Percentiles rank a stretch among this genome's conserved stretches.
These are phyloP conservation scores for Aurinia saxatilis DNA, from an alignment of 345 rosid genomes.

Conservation along the genomic window DNA sequence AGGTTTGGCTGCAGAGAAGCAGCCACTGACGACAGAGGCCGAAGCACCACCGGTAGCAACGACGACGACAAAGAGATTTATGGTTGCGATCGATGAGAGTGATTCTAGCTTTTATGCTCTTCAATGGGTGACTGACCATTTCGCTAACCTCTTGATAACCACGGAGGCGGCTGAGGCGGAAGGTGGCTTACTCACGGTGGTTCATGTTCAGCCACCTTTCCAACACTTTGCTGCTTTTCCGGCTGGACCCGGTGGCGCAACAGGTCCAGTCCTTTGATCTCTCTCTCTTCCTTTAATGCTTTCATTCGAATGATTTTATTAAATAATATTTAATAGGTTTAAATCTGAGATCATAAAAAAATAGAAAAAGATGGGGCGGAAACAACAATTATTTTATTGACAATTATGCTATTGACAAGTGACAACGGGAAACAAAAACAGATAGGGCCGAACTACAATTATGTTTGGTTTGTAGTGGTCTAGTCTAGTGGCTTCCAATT, in stretches of 20 bases:
- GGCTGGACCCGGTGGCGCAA: slow-evolving; percentile 41
- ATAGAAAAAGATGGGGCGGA: too few relatives aligned
- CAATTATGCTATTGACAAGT: too few relatives aligned
- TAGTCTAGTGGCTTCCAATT: too few relatives aligned
- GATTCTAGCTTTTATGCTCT: slow-evolving; percentile 38
- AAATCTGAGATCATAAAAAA: too few relatives aligned
- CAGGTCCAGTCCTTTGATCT: slow-evolving; percentile 15
- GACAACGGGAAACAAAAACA: too few relatives aligned
- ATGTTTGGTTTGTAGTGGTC: too few relatives aligned
- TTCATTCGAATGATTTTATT: too few relatives aligned
- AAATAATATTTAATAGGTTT: too few relatives aligned
- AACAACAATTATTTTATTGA: too few relatives aligned
- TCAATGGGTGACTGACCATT: slow-evolving; percentile 31
- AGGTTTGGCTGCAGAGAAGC: slow-evolving; percentile 20
- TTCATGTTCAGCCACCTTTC: slow-evolving; percentile 39
- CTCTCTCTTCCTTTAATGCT: not conserved
- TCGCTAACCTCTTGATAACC: slow-evolving; percentile 14
- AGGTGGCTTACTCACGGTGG: slow-evolving; percentile 28
- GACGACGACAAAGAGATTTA: slow-evolving; percentile 27
- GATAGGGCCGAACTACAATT: too few relatives aligned
- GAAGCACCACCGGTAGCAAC: not conserved
- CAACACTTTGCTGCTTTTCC: slow-evolving; percentile 29
- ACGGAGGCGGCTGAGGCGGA: slow-evolving; percentile 15
- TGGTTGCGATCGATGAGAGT: slow-evolving; percentile 47
- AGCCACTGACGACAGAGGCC: slow-evolving; percentile 12